A percentile compares a stretch with the other conserved stretches of the same genome.
These are phyloP conservation scores for Umbelopsis sp. DNA, from an alignment of 192 early-diverging fungal species.

Conservation along the genomic window DNA sequence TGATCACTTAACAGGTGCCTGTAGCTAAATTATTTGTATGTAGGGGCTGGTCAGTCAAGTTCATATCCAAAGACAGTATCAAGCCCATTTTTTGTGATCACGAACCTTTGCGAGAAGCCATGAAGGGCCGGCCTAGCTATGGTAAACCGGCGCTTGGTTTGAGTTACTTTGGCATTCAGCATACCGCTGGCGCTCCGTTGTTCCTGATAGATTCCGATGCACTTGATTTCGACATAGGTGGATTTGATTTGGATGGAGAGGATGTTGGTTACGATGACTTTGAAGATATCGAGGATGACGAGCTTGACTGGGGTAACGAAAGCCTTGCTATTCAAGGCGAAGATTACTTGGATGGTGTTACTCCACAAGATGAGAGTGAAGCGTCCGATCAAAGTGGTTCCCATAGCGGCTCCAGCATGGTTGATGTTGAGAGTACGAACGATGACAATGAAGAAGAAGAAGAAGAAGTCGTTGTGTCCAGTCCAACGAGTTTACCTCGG, in stretches of 20 bases:
- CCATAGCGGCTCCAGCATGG: background rate
- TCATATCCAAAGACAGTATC: background rate
- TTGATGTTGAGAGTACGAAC: slow-evolving; percentile 12
- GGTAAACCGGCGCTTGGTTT: slow-evolving; percentile 28
- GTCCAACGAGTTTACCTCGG: background rate
- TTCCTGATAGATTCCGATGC: slow-evolving; percentile 20
- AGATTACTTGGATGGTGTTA: slow-evolving; percentile 28
- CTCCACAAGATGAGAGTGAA: background rate
- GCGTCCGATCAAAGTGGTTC: background rate
- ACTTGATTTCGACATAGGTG: slow-evolving; percentile 32
- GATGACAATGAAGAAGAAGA: slow-evolving; percentile 29
- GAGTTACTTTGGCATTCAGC: slow-evolving; percentile 26
- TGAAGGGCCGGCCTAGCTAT: slow-evolving; percentile 25
- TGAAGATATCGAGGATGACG: slow-evolving; percentile 18
- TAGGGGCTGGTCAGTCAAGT: slow-evolving; percentile 13
- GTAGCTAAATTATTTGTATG: background rate
- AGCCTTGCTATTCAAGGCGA: slow-evolving; percentile 26
- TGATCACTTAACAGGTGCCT: background rate
- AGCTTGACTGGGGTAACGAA: slow-evolving; percentile 15
- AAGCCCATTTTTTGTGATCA: slow-evolving; percentile 10
- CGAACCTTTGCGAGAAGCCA: slow-evolving; percentile 26
- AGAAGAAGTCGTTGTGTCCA: background rate
- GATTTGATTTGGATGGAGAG: slow-evolving; percentile 25
- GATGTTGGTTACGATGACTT: slow-evolving; percentile 23
- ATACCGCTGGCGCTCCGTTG: slow-evolving; percentile 20